phyloP scores from a whole-genome alignment of 1,284 basidiomycete species.

The Trichosporon ovoides region DNA sequence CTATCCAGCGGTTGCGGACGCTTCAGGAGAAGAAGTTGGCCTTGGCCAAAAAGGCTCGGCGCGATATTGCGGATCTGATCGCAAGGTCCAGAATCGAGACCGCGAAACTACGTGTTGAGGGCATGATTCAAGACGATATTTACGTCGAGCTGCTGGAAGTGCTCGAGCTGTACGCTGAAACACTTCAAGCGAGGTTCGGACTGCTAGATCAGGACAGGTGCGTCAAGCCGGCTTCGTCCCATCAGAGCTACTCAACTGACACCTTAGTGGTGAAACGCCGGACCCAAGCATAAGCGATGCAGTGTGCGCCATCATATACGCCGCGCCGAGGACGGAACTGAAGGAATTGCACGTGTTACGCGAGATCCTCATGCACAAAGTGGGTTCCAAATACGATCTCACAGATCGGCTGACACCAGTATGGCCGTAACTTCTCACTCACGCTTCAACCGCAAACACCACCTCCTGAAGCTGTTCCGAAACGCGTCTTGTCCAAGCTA shows the following conservation, averaged over 20 bases:
- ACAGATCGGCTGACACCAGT: constrained; percentile 25
- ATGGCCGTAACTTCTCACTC: constrained; percentile 43
- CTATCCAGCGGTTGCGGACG: constrained; percentile 81
- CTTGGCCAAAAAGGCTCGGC: constrained; percentile 64
- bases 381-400: no score
- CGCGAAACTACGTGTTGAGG: constrained; percentile 44
- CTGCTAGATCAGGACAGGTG: constrained; percentile 61
- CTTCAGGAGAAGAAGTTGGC: constrained; percentile 91
- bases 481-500: constrained; percentile 60
- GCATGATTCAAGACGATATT: constrained; percentile 49
- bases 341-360: constrained; percentile 89
- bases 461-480: constrained; percentile 52
- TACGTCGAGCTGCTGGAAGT: constrained; percentile 74
- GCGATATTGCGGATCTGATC: constrained; percentile 50
- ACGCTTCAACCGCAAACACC: constrained; percentile 48
- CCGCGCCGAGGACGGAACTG: constrained; percentile 81
- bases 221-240: no score
- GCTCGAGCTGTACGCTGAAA: constrained; percentile 86
- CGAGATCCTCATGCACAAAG: constrained; percentile 85
- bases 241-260: background rate
- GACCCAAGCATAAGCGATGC: constrained; percentile 74
- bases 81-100: constrained; percentile 45
- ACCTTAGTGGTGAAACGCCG: constrained; percentile 64
- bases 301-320: constrained; percentile 72
- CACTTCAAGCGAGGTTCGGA: constrained; percentile 86